A percentile compares a stretch with the other conserved stretches of the same genome.
Evolutionary conservation across 2,329 filamentous ascomycete genomes (phyloP).

Genomic region (Clonostachys byssicola): DNA sequence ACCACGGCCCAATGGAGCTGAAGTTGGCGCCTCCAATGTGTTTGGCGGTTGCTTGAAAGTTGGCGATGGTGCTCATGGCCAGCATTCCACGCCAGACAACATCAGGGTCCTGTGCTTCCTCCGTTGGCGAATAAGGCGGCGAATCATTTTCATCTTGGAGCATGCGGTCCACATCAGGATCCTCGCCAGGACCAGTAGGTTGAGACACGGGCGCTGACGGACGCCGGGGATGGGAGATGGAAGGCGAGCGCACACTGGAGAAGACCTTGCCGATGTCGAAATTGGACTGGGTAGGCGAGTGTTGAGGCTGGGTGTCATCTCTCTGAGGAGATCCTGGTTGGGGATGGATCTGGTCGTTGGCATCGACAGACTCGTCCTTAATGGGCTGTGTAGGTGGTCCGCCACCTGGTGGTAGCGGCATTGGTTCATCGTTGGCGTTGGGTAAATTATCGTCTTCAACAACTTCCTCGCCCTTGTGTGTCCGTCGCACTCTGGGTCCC

Average conservation of each 20-base stretch:
- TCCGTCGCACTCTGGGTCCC: slow-evolving; percentile 74
- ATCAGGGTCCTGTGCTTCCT: slow-evolving; percentile 62
- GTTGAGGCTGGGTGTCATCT: slow-evolving; percentile 40
- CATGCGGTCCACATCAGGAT: slow-evolving; percentile 86
- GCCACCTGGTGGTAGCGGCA: slow-evolving; percentile 15
- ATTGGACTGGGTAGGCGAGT: slow-evolving; percentile 50
- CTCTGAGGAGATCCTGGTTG: slow-evolving; percentile 29
- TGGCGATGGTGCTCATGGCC: slow-evolving; percentile 72
- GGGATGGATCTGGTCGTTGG: slow-evolving; percentile 13
- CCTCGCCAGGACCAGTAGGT: slow-evolving; percentile 59
- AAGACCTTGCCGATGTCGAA: slow-evolving; percentile 89
- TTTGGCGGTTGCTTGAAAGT: slow-evolving; percentile 73
- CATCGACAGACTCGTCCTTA: slow-evolving; percentile 27
- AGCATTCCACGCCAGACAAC: slow-evolving; percentile 76
- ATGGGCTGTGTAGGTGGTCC: slow-evolving; percentile 11
- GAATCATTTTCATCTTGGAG: slow-evolving; percentile 78
- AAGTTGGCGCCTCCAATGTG: slow-evolving; percentile 84
- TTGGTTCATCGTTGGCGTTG: slow-evolving; percentile 18
- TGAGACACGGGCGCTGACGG: slow-evolving; percentile 40
- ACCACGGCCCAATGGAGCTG: slow-evolving; percentile 57
- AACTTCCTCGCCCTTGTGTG: slow-evolving; percentile 92
- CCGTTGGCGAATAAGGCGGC: slow-evolving; percentile 78
- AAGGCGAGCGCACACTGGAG: slow-evolving; percentile 75
- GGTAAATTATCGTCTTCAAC: slow-evolving; percentile 66
- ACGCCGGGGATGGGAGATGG: slow-evolving; percentile 39